These are phyloP conservation scores for Pseudofabraea citricarpa DNA, from an alignment of 2,329 filamentous ascomycete species.

Conservation along the genomic window DNA sequence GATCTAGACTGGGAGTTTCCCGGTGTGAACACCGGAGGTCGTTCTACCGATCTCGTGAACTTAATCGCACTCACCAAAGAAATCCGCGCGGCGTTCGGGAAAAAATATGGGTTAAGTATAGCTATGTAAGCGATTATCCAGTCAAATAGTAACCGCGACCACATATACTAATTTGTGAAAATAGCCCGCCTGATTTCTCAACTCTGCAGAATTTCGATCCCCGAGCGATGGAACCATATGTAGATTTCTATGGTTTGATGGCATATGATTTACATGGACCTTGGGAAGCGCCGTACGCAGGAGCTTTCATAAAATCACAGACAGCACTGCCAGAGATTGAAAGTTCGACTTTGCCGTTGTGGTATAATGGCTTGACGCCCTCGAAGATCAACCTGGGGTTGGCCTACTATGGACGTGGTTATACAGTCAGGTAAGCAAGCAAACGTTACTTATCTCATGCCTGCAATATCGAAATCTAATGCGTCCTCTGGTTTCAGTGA, in stretches of 20 bases:
- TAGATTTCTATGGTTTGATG: conserved; percentile 32
- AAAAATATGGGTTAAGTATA: conserved; percentile 35
- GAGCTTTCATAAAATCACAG: conserved; percentile 31
- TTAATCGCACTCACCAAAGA: conserved; percentile 25
- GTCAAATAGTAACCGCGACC: too few species aligned
- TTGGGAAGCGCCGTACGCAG: conserved; percentile 33
- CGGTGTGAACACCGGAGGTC: conserved; percentile 28
- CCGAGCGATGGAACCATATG: conserved; percentile 15
- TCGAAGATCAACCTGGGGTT: conserved; percentile 41
- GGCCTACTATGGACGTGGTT: conserved; percentile 42
- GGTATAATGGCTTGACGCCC: conserved; percentile 34
- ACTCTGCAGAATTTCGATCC: conserved; percentile 29
- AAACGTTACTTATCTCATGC: too few species aligned
- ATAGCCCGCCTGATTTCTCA: conserved; percentile 24
- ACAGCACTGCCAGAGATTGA: conserved; percentile 39
- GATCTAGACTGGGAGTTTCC: conserved; percentile 46
- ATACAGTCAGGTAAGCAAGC: too few species aligned
- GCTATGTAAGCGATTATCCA: too few species aligned
- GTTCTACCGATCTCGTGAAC: conserved; percentile 31
- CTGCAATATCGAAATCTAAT: too few species aligned
- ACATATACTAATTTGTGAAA: too few species aligned
- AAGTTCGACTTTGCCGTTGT: conserved; percentile 32
- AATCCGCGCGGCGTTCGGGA: conserved; percentile 27
- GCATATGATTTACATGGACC: conserved; percentile 34
- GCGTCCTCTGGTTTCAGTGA: too few species aligned